phyloP scores from a whole-genome alignment of 106 monocot genomes.

The Amphibolis antarctica region DNA sequence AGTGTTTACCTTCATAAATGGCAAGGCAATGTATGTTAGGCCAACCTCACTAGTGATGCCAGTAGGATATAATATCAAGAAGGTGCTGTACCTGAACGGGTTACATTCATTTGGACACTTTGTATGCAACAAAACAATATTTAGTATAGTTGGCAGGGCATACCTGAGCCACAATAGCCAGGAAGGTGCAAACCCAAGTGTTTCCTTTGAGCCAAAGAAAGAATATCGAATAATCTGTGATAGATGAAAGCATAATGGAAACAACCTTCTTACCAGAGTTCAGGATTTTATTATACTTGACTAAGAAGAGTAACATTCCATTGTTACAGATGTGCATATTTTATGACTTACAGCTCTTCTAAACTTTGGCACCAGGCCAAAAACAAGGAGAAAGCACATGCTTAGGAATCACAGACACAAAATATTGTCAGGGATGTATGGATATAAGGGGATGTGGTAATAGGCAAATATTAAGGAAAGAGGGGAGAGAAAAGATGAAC shows the following conservation, averaged over 20 bases:
- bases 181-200: conserved; percentile 70
- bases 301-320: too few relatives aligned
- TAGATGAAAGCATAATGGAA: neutral
- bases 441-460: too few relatives aligned
- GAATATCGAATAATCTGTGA: conserved; percentile 79
- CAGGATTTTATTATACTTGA: too few relatives aligned
- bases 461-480: too few relatives aligned
- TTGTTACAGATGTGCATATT: too few relatives aligned
- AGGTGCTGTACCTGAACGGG: conserved; percentile 72
- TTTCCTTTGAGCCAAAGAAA: conserved; percentile 85
- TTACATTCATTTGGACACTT: neutral
- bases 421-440: too few relatives aligned
- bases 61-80: conserved; percentile 66
- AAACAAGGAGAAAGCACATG: too few relatives aligned
- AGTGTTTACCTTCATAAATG: conserved; percentile 68
- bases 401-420: too few relatives aligned
- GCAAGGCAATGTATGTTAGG: conserved; percentile 41
- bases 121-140: neutral
- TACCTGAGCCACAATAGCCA: conserved; percentile 96
- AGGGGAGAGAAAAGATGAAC: too few relatives aligned
- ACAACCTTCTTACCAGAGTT: too few relatives aligned
- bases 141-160: neutral
- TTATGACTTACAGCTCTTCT: too few relatives aligned
- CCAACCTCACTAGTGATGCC: conserved; percentile 89
- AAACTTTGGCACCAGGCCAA: too few relatives aligned